These are phyloP conservation scores for Ceratocystis colombiana DNA, from an alignment of 2,329 filamentous ascomycete species.

Conservation along the genomic window DNA sequence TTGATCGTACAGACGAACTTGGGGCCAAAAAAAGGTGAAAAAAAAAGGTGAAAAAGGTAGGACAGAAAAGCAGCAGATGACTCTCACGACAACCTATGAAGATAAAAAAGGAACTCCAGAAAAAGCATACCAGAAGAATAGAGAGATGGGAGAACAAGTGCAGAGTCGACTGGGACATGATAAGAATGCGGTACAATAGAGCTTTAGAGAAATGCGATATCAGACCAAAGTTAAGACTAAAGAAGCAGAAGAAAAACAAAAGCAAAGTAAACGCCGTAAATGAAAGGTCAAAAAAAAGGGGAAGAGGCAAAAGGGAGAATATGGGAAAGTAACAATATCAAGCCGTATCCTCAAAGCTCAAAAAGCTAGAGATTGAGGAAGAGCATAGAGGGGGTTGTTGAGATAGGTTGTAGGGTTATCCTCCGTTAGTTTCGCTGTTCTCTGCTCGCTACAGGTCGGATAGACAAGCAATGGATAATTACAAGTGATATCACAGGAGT, in stretches of 20 bases:
- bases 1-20: background rate
- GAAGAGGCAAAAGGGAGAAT: background rate
- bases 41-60: background rate
- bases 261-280: conserved; percentile 16
- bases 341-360: background rate
- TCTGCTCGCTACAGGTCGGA: background rate
- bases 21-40: background rate
- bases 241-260: conserved; percentile 18
- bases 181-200: conserved; percentile 3
- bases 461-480: background rate
- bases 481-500: background rate
- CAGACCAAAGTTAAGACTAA: conserved; percentile 18
- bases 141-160: conserved; percentile 13
- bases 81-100: conserved; percentile 8
- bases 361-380: background rate
- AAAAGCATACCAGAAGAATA: conserved; percentile 11
- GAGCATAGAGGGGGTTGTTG: background rate
- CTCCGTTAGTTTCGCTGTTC: background rate
- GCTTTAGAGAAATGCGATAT: conserved; percentile 10
- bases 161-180: conserved; percentile 9
- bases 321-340: background rate
- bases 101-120: conserved; percentile 8
- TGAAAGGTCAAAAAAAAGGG: conserved; percentile 1
- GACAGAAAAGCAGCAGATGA: background rate
- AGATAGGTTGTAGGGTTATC: background rate